Base-by-base conservation (phyloP, 1,284 basidiomycete genomes). In the Pseudomicrostroma phylloplanum region DNA sequence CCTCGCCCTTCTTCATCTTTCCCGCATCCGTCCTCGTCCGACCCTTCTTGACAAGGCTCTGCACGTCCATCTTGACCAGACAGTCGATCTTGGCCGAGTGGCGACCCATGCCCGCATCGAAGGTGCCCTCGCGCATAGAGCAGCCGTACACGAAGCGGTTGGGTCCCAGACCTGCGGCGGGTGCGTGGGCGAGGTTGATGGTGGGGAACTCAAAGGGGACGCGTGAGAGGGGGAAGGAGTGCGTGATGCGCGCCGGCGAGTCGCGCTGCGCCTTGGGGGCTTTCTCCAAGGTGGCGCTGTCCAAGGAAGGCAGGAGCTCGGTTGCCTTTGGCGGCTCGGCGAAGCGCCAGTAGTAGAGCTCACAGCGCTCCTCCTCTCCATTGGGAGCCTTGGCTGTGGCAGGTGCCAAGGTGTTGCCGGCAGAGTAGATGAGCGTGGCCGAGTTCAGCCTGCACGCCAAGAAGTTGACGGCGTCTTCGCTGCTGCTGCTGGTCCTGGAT, bases 71-170 rank as follows among this genome's bases (percentile, higher is more conserved):
- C 70, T 83, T 83, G 67, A 81, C 82, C 36, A 83, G 64, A 55
- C 80, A 81, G 64, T 83, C 82, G 41, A 83, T 82, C 68, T 83
- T 83, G 9, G 82, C 82, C 1, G 81, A 82, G n/a, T 82, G 81
- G n/a, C 82, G 64, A 19, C 71, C 69, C 23, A 74, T 55, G 1
- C 82, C 79, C 19, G 82, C 82, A 56, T 82, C 81, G 60, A 83
- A 83, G 4, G 77, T 67, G 12, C 71, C 69, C 42, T 67, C 67
- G 8, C 66, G 64, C 62, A 73, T 72, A 9, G 67, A 68, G 0
- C 72, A 72, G 19, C 73, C 73, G 62, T 83, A 83, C 1, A 83
- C 74, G 65, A 78, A 83, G 39, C 72, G 68, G 12, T 80, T 71
- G 15, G 77, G 63, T 15, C 73, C 70, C 80, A 82, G 81, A 13